Evolutionary conservation across 768 basidiomycete species (phyloP).

Genomic region (Leucocoprinus birnbaumii): DNA sequence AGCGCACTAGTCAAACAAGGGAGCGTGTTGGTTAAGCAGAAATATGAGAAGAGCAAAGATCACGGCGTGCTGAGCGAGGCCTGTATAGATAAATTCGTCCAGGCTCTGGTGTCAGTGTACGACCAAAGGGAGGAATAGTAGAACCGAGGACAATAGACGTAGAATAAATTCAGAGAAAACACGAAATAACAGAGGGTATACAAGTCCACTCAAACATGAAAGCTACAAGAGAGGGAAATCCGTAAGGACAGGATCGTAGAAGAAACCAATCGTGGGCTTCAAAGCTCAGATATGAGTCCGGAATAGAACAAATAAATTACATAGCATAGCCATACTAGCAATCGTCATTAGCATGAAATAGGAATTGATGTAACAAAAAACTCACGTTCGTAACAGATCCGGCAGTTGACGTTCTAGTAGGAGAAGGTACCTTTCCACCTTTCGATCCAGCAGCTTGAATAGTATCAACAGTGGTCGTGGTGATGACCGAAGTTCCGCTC

Average conservation of each 20-base stretch:
- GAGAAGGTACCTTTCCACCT: no score
- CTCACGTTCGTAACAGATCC: not conserved
- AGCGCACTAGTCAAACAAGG: not conserved
- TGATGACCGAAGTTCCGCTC: no score
- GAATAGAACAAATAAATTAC: not conserved
- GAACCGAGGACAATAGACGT: not conserved
- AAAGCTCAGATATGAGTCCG: not conserved
- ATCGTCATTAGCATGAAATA: not conserved
- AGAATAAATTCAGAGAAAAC: not conserved
- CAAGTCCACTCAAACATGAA: not conserved
- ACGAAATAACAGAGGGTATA: not conserved
- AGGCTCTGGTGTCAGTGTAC: not conserved
- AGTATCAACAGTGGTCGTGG: no score
- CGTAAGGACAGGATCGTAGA: not conserved
- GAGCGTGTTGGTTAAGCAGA: not conserved
- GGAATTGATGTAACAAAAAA: not conserved
- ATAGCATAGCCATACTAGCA: constrained; percentile 1
- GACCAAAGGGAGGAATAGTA: not conserved
- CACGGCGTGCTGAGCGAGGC: not conserved
- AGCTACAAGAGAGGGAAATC: not conserved
- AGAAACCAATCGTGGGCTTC: not conserved
- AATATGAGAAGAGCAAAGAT: not conserved
- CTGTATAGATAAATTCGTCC: not conserved
- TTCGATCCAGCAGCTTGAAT: no score
- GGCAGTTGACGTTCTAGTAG: not conserved